Evolutionary conservation across 2,329 filamentous ascomycete species (phyloP).

Genomic region (Juglanconis oblonga): DNA sequence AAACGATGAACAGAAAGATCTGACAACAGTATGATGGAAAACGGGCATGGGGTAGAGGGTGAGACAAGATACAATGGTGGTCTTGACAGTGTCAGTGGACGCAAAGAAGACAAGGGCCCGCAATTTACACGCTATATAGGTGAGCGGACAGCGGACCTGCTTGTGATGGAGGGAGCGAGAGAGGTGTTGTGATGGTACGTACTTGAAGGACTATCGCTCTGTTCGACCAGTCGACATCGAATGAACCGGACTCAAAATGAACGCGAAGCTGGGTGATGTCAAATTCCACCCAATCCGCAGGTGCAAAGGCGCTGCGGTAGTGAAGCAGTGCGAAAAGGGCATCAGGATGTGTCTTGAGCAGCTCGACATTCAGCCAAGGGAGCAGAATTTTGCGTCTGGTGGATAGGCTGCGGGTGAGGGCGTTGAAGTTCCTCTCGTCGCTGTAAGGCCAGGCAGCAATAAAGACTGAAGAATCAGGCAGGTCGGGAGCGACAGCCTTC

Average conservation of each 20-base stretch:
- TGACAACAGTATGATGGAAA: no score
- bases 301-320: background rate
- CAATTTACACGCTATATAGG: no score
- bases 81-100: no score
- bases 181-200: background rate
- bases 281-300: background rate
- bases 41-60: no score
- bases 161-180: no score
- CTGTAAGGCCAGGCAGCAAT: background rate
- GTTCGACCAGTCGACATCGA: background rate
- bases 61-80: no score
- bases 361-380: background rate
- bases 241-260: background rate
- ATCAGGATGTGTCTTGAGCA: conserved; percentile 1
- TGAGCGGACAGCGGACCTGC: no score
- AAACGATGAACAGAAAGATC: no score
- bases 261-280: background rate
- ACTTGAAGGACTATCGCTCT: background rate
- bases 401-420: background rate
- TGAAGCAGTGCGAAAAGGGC: background rate
- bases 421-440: background rate
- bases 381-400: background rate
- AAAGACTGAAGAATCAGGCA: background rate
- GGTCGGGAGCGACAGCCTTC: background rate
- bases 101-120: no score